Base-by-base conservation (phyloP, 306 rosid genomes). In the Vigna trinervia region DNA sequence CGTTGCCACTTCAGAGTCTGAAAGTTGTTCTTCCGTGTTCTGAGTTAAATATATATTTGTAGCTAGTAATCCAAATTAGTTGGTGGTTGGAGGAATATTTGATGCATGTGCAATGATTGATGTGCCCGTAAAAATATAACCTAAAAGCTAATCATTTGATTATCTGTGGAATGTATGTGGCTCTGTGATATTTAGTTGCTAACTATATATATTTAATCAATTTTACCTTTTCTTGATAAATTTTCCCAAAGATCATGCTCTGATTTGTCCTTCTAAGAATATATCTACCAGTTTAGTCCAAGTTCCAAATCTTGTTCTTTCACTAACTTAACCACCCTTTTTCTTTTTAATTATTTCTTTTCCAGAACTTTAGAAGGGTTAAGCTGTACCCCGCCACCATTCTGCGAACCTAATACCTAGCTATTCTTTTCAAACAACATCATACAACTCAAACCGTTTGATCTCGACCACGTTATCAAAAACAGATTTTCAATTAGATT, bases 41-140 rank as follows among this genome's bases (percentile, higher is more conserved):
- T 67, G 7, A 47, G 73, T 73, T 50, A 80, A 79, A 64, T 83
- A 73, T 61, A 41, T 41, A 63, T 83, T 53, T 83, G 63, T 61
- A 51, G 56, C 7, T 66, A 45, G 60, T 2, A 65, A 70, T 76
- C 66, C 77, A 79, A 81, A 73, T 74, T 82, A 82, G 86, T 66
- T 73, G 84, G 86, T 75, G 82, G 80, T 59, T 62, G 74, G 76
- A 72, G 87, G 98, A 93, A 91, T 86, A 89, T 68, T 57, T 85
- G 87, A 59, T 74, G 86, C 97, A 93, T 91, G 98, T 93, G 97
- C 97, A 88, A 89, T 88, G 96, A 89, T 91, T 85, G 84, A 81
- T 70, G 50, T 32, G 74, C 82, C 77, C 70, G 81, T 76, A 84
- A 78, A 78, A 79, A 28, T 65, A 70, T 77, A 80, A 85, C 85